Percentiles rank a stretch among this genome's conserved stretches.
These are phyloP conservation scores for Tolypocladium album DNA, from an alignment of 2,329 filamentous ascomycete genomes.

Conservation along the genomic window DNA sequence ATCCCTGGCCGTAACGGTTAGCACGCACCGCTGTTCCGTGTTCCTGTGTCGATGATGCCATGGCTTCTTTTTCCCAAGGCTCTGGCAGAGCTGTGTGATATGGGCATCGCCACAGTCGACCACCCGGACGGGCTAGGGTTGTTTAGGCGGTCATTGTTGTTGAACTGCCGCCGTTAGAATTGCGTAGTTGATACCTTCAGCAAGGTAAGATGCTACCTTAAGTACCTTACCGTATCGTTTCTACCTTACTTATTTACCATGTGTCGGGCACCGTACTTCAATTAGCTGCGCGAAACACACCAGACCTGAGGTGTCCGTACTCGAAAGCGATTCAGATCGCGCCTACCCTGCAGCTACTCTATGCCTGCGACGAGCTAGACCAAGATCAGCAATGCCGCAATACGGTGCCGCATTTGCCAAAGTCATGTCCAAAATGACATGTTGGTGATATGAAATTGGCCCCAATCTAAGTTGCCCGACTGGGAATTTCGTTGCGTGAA, in stretches of 20 bases:
- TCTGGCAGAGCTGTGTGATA: constrained; percentile 51
- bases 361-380: not conserved
- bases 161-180: not conserved
- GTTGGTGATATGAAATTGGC: not conserved
- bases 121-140: constrained; percentile 20
- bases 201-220: no score
- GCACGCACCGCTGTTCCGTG: constrained; percentile 11
- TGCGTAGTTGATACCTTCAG: no score
- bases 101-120: constrained; percentile 40
- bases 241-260: no score
- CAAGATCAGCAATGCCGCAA: not conserved
- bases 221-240: no score
- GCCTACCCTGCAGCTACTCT: not conserved
- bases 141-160: constrained; percentile 34
- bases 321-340: no score
- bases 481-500: not conserved
- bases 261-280: not conserved
- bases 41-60: constrained; percentile 36
- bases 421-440: not conserved
- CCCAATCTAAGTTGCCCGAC: not conserved
- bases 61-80: constrained; percentile 36
- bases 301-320: not conserved
- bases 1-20: not conserved
- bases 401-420: not conserved
- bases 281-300: not conserved